These are phyloP conservation scores for Solanum sejunctum DNA, from an alignment of 257 asterid species.

Conservation along the genomic window DNA sequence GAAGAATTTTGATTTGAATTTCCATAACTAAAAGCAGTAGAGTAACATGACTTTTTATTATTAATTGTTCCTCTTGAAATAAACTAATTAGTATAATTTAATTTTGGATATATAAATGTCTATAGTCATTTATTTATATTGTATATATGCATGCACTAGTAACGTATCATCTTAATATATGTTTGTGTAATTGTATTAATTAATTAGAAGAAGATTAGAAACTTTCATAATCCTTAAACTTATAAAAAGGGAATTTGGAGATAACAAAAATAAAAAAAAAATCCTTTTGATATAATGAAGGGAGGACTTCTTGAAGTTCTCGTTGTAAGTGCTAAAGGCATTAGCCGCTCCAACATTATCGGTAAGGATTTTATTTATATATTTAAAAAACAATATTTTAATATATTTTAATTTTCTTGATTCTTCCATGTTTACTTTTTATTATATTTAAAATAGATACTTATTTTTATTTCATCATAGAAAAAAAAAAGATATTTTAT, in stretches of 20 bases:
- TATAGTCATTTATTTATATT: not conserved
- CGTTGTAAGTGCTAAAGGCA: slow-evolving; percentile 64
- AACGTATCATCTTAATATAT: not conserved
- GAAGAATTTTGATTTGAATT: not conserved
- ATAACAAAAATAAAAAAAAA: not conserved
- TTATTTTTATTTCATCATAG: no score
- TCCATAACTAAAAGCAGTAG: not conserved
- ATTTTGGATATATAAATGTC: not conserved
- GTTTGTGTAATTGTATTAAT: not conserved
- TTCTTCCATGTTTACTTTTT: no score
- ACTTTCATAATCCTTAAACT: not conserved
- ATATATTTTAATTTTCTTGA: not conserved
- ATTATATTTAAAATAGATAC: no score
- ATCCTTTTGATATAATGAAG: slow-evolving; percentile 18
- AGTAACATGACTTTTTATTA: not conserved
- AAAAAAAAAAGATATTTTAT: no score
- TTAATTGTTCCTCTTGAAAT: not conserved
- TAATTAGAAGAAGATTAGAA: not conserved
- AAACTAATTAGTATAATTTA: not conserved
- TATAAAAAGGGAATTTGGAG: not conserved
- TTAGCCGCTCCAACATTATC: slow-evolving; percentile 15
- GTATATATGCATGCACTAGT: not conserved
- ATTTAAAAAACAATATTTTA: not conserved
- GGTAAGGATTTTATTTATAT: slow-evolving; percentile 18
- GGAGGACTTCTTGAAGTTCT: slow-evolving; percentile 71